Conservation (phyloP, 305 asterid genomes). For the Andrographis paniculata region DNA sequence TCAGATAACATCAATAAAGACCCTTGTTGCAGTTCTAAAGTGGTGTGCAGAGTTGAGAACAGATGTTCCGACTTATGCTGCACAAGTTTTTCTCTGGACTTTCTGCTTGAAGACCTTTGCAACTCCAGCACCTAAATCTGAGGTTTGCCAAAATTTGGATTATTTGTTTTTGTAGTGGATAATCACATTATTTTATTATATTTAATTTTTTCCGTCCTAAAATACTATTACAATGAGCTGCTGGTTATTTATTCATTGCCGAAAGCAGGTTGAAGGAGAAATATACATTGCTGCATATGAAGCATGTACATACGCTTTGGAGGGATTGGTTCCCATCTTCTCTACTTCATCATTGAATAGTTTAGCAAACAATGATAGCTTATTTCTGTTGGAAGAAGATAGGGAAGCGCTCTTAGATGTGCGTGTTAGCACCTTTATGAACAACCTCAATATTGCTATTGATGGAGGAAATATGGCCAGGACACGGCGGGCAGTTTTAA, state of each 20-base stretch:
- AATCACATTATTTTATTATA: no score
- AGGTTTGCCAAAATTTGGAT: constrained; percentile 36
- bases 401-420: constrained; percentile 41
- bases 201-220: constrained; percentile 12
- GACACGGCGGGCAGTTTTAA: constrained; percentile 72
- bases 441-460: constrained; percentile 48
- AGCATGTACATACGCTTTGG: constrained; percentile 58
- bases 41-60: constrained; percentile 49
- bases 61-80: constrained; percentile 32
- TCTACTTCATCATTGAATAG: constrained; percentile 45
- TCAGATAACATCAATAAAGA: constrained; percentile 63
- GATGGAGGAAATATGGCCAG: constrained; percentile 58
- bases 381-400: constrained; percentile 31
- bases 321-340: constrained; percentile 37
- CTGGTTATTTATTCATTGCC: constrained; percentile 15
- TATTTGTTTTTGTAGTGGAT: constrained; percentile 12
- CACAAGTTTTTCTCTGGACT: constrained; percentile 62
- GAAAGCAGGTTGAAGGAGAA: constrained; percentile 73
- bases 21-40: constrained; percentile 53
- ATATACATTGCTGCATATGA: constrained; percentile 70
- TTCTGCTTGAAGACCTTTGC: constrained; percentile 66
- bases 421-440: constrained; percentile 50
- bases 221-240: constrained; percentile 15
- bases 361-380: constrained; percentile 26
- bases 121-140: constrained; percentile 53